Base-by-base conservation (phyloP, 768 basidiomycete genomes). In the Lentinula edodes region DNA sequence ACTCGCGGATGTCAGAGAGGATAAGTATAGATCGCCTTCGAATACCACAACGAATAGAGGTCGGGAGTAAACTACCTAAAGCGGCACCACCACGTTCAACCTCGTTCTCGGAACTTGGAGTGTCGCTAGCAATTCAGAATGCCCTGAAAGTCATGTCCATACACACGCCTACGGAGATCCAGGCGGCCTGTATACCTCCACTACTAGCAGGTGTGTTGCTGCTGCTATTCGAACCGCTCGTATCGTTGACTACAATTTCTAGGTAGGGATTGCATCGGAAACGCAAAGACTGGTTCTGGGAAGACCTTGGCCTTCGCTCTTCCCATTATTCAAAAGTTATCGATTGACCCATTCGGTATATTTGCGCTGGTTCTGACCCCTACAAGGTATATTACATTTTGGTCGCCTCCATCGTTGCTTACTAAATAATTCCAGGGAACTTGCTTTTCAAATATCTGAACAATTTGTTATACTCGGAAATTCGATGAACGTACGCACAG, bases 241-340 rank as follows among this genome's bases (percentile, higher is more conserved):
- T 39, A 6, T 8, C 2, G 36, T 28, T 34, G 8, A 28, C 28
- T 28, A 39, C 38, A 48, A 36, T 54, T 58, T 64, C 36, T 73
- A 93, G 96, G 96, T 42, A 84, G 89, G 69, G 96, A 99, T 73
- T 98, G 95, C 72, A 93, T 99, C 62, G 97, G 97, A 9, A 95
- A 96, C 65, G 95, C 97, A 0, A 95, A 98, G 76, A 99, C 97
- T 0, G 97, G 97, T 57, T 95, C 93, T 1, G 96, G 96, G 68
- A 99, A 99, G 76, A 99, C 97, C 0, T 86, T 99, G 62, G 95
- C 97, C 0, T 99, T 99, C 66, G 97, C 96, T 0, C 74, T 98
- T 5, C 97, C 97, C 5, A 98, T 98, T 60, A 78, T 98, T 6
- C 94, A 99, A 72, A 84, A 84, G 67, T 80, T 99, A 36, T 86